Percentiles rank a stretch among this genome's conserved stretches.
These are phyloP conservation scores for Sorghum bicolor DNA, from an alignment of 176 grass and related monocot species.

Conservation along the genomic window DNA sequence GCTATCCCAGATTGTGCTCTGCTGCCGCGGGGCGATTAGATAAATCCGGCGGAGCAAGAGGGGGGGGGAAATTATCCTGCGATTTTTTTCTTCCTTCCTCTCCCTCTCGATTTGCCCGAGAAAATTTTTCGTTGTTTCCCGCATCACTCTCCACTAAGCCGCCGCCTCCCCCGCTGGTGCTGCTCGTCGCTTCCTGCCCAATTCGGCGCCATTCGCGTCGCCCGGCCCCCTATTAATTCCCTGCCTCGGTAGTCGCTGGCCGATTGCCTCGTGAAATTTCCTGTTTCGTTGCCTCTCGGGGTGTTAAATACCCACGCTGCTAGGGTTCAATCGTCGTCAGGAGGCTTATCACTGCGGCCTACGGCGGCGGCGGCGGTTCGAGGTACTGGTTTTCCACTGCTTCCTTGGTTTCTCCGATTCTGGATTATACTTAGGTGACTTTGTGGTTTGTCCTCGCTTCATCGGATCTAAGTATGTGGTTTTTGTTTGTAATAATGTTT, in stretches of 20 bases:
- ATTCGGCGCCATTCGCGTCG: conserved; percentile 17
- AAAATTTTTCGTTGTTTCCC: conserved; percentile 30
- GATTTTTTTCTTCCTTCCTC: not conserved
- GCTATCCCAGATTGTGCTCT: not conserved
- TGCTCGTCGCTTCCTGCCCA: conserved; percentile 30
- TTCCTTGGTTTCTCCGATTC: conserved; percentile 4
- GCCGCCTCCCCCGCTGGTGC: not conserved
- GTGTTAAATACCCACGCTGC: conserved; percentile 9
- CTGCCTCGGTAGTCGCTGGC: not conserved
- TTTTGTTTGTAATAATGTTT: conserved; percentile 5
- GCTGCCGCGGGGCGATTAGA: conserved; percentile 4
- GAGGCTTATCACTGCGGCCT: not conserved
- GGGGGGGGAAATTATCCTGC: conserved; percentile 8
- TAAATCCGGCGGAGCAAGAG: conserved; percentile 32
- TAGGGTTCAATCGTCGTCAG: not conserved
- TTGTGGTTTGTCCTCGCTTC: not conserved
- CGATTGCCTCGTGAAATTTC: conserved; percentile 4
- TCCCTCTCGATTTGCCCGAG: conserved; percentile 42
- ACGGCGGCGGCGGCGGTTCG: not conserved
- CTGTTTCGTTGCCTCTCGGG: not conserved
- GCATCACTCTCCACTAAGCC: conserved; percentile 51
- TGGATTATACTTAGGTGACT: not conserved
- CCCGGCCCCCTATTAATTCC: conserved; percentile 30
- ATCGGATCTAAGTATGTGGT: conserved; percentile 12
- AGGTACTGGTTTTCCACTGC: conserved; percentile 6